Conservation (phyloP, 257 asterid species). For the Solanum stenotomum region DNA sequence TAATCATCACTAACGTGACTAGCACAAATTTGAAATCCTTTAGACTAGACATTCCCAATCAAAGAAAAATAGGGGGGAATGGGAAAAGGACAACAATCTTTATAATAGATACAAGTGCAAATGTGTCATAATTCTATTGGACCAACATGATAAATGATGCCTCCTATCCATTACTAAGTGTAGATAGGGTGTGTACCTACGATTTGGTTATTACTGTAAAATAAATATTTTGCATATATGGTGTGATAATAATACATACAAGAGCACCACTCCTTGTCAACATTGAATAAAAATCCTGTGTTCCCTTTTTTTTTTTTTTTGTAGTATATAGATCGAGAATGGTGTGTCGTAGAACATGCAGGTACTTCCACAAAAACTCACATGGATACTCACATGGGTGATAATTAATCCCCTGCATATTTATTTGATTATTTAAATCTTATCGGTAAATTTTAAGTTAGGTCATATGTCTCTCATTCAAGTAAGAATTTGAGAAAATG, state of each 20-base stretch:
- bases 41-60: not conserved
- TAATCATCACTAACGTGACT: conserved; percentile 14
- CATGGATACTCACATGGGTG: not conserved
- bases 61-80: not conserved
- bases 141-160: not conserved
- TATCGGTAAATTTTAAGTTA: no score
- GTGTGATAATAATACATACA: conserved; percentile 2
- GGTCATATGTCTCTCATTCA: not conserved
- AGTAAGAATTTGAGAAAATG: not conserved
- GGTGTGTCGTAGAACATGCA: not conserved
- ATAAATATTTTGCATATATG: conserved; percentile 1
- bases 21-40: conserved; percentile 7
- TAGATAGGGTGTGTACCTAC: not conserved
- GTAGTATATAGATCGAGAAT: not conserved
- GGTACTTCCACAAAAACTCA: not conserved
- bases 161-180: not conserved
- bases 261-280: conserved; percentile 17
- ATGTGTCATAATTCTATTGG: conserved; percentile 7
- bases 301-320: not conserved
- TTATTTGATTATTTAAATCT: not conserved
- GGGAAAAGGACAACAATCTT: not conserved
- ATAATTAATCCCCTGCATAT: not conserved
- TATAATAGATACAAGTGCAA: not conserved
- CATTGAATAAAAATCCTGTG: not conserved
- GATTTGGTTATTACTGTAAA: not conserved